Base-by-base conservation (phyloP, 805 yeast genomes). In the Zygotorulaspora sp. region DNA sequence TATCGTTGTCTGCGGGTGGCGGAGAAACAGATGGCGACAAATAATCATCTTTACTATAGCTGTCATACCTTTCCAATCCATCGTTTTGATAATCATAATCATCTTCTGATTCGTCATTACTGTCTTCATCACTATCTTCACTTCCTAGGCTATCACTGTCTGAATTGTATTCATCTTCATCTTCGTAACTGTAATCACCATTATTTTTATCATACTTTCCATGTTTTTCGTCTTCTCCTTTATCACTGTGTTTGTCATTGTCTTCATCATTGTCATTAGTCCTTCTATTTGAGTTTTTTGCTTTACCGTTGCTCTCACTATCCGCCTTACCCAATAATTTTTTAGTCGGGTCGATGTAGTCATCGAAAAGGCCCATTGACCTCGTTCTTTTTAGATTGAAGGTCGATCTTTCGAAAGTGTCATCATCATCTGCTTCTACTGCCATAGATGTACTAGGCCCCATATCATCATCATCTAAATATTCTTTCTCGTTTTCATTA, bases 381-480 rank as follows among this genome's bases (percentile, higher is more conserved):
- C 92, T 72, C 22, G 95, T 86, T 55, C 95, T 66, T 52, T 85
- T 86, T 52, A 86, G 65, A 51, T 78, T 78, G 58, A 82, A 86
- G 3, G 90, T 74, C 5, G 85, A 74, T 40, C 72, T 75, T 37
- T 77, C 71, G 53, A 86, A 85, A 51, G 82, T 83, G 34, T 74
- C 77, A 42, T 79, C 85, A 57, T 78, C 79, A 31, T 74, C 69
- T 4, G 90, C 88, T 44, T 80, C 83, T 14, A 83, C 75, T 40
- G 77, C 77, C 61, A 64, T 65, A 32, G 75, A 71, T 10, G 70
- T 53, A 7, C 64, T 53, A 3, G 65, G 66, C 8, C 67, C 67
- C 58, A 61, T 51, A 27, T 62, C 66, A 21, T 61, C 65, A 17
- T 50, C 51, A 23, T 43, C 40, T 11, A 33, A 38, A 22, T 35